Conservation (phyloP, 768 basidiomycete species). For the Phanerodontia chrysosporium region DNA sequence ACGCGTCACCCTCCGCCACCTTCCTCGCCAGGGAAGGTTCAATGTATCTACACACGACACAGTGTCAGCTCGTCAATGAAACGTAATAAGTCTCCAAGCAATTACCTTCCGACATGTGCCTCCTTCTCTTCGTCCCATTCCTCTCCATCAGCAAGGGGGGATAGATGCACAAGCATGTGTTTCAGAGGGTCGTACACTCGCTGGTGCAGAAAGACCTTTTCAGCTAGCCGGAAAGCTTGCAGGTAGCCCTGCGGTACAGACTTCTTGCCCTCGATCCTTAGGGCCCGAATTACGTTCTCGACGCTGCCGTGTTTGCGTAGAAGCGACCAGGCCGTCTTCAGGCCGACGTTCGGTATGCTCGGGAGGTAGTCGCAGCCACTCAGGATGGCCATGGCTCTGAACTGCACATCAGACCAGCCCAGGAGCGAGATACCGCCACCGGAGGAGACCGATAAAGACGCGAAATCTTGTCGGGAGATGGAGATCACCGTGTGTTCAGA, state of each 20-base stretch:
- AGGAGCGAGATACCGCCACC: conserved; percentile 67
- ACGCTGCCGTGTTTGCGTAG: conserved; percentile 82
- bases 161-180: conserved; percentile 67
- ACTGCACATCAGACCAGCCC: conserved; percentile 88
- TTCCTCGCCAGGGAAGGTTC: conserved; percentile 58
- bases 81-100: conserved; percentile 13
- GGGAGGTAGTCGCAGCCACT: conserved; percentile 92
- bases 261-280: conserved; percentile 83
- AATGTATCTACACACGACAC: conserved; percentile 46
- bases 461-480: conserved; percentile 68
- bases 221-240: conserved; percentile 72
- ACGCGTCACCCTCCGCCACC: conserved; percentile 63
- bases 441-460: conserved; percentile 42
- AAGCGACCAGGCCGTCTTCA: conserved; percentile 87
- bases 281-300: conserved; percentile 72
- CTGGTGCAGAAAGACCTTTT: conserved; percentile 91
- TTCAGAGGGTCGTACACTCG: conserved; percentile 79
- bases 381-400: conserved; percentile 89
- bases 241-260: conserved; percentile 74
- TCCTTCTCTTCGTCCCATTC: conserved; percentile 59
- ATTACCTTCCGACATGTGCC: conserved; percentile 69
- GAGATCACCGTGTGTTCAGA: conserved; percentile 58
- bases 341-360: conserved; percentile 85
- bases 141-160: conserved; percentile 48
- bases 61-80: conserved; percentile 8